Base-by-base conservation (phyloP, 1,284 basidiomycete genomes). In the Exobasidium rhododendri region DNA sequence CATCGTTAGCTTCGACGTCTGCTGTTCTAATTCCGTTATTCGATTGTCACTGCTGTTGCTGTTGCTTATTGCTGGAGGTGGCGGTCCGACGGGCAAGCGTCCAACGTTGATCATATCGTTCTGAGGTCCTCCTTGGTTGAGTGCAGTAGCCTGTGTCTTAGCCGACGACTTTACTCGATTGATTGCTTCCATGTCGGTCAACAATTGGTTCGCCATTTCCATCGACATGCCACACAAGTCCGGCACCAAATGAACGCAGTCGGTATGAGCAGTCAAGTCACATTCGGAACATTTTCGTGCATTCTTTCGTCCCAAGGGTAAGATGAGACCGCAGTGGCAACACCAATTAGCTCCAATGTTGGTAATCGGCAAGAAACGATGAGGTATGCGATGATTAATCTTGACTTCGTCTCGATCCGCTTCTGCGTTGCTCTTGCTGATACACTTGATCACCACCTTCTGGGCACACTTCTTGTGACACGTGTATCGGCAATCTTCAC, bases 171-270 rank as follows among this genome's bases (percentile, higher is more conserved):
- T 72, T 60, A 70, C 69, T 24, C 79, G 72, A 61, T 77, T 91
- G 77, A 86, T 93, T 63, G 84, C 83, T 70, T 85, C 89, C 84
- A 92, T 89, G 80, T 94, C 90, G 65, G 89, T 88, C 59, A 98
- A 85, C 28, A 99, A 85, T 75, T 90, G 88, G 80, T 97, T 97
- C 45, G 96, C 96, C 64, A 92, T 96, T 81, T 97, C 96, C 94
- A 98, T 98, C 24, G 92, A 93, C 94, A 99, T 97, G 56, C 96
- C 96, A 78, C 96, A 99, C 82, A 99, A 97, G 82, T 98, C 94
- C 62, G 96, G 96, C 31, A 99, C 94, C 58, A 98, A 86, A 80
- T 98, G 96, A 0, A 93, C 92, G 81, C 96, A 99, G 69, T 96
- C 92, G 24, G 92, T 92, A 82, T 99, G 96, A 73, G 93, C 96